Conservation (phyloP, 148 eudicot species). For the Rhododendron henanense region DNA sequence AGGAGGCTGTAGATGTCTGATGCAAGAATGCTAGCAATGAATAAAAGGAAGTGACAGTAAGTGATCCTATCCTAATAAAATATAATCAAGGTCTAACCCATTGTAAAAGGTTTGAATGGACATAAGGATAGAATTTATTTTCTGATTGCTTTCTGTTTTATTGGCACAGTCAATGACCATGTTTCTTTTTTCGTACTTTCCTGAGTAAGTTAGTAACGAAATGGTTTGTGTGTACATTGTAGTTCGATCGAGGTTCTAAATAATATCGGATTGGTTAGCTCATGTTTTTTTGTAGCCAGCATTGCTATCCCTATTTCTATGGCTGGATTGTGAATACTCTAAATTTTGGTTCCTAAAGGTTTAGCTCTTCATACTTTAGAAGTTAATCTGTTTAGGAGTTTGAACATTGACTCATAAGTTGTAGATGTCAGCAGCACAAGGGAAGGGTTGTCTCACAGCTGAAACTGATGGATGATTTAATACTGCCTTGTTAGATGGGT, state of each 20-base stretch:
- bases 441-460: not conserved
- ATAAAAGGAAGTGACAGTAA: not conserved
- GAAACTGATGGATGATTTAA: not conserved
- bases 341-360: not conserved
- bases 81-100: not conserved
- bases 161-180: not conserved
- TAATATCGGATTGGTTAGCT: not conserved
- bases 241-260: not conserved
- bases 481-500: not conserved
- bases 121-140: no score
- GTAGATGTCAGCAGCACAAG: not conserved
- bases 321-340: not conserved
- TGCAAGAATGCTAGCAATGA: not conserved
- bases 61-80: not conserved
- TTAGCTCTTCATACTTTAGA: not conserved
- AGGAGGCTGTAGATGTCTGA: not conserved
- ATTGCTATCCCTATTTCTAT: not conserved
- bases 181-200: not conserved
- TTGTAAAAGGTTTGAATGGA: not conserved
- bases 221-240: not conserved
- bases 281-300: not conserved
- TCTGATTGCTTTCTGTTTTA: no score
- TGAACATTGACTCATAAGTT: not conserved
- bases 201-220: not conserved
- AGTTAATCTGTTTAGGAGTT: not conserved